A percentile compares a stretch with the other conserved stretches of the same genome.
Conservation (phyloP, 306 rosid genomes). For the Vigna nakashimae region DNA sequence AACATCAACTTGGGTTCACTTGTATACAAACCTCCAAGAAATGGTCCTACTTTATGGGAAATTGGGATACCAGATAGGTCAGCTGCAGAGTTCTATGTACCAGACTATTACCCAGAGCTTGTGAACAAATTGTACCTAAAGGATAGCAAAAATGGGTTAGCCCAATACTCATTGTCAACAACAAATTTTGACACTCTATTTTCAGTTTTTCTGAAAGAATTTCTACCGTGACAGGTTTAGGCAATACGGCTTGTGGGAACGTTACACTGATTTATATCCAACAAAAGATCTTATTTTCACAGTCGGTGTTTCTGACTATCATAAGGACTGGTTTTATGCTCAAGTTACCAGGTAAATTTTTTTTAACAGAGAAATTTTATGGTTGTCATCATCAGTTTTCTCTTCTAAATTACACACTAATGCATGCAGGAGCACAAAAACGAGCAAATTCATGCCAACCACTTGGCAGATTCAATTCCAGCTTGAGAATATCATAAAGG, state of each 20-base stretch:
- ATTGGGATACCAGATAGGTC: conserved; percentile 88
- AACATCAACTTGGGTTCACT: conserved; percentile 44
- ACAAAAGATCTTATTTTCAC: conserved; percentile 57
- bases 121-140: conserved; percentile 48
- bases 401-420: not conserved
- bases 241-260: conserved; percentile 78
- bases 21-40: conserved; percentile 75
- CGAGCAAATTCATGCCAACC: conserved; percentile 50
- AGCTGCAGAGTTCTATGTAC: conserved; percentile 73
- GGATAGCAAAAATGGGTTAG: conserved; percentile 44
- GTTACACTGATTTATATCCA: conserved; percentile 62
- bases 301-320: conserved; percentile 40
- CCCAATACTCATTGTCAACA: not conserved
- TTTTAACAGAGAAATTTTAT: not conserved
- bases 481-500: conserved; percentile 27
- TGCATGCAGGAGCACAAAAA: conserved; percentile 42
- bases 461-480: conserved; percentile 74
- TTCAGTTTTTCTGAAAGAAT: not conserved
- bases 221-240: conserved; percentile 54
- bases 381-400: not conserved
- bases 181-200: not conserved
- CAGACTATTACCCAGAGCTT: conserved; percentile 62
- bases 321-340: conserved; percentile 68
- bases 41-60: conserved; percentile 88
- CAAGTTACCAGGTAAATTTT: conserved; percentile 58